Evolutionary conservation across 805 yeast species (phyloP).

Genomic region (Hanseniaspora thailandica): DNA sequence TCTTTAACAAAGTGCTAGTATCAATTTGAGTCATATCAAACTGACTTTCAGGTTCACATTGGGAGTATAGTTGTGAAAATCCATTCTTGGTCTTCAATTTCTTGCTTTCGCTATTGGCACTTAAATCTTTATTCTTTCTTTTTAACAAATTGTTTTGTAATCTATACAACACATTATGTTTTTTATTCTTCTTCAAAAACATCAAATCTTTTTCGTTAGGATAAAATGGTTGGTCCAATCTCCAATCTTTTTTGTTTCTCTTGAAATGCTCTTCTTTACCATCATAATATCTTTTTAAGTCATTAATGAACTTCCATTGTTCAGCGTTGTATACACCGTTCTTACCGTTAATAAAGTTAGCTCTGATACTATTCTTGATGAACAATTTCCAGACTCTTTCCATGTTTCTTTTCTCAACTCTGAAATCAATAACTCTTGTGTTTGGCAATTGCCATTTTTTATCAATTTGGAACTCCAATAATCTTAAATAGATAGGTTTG

Average conservation of each 20-base stretch:
- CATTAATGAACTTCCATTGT: conserved; percentile 14
- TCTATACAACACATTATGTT: neutral
- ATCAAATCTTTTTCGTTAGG: conserved; percentile 22
- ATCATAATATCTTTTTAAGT: conserved; percentile 6
- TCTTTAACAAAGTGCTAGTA: conserved; percentile 44
- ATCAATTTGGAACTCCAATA: conserved; percentile 53
- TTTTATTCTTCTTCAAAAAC: conserved; percentile 16
- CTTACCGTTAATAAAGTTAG: neutral
- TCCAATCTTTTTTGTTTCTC: conserved; percentile 11
- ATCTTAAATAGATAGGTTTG: conserved; percentile 42
- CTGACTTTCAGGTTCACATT: conserved; percentile 15
- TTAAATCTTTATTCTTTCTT: conserved; percentile 9
- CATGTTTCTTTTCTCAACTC: conserved; percentile 48
- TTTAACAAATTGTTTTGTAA: conserved; percentile 12
- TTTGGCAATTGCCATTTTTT: conserved; percentile 39
- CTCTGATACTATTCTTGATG: conserved; percentile 25
- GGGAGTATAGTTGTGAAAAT: neutral
- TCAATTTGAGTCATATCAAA: conserved; percentile 58
- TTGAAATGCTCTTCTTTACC: conserved; percentile 12
- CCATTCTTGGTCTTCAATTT: conserved; percentile 9
- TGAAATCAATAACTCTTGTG: conserved; percentile 32
- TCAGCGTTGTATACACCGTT: conserved; percentile 11
- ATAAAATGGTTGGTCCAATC: conserved; percentile 20
- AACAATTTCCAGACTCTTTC: conserved; percentile 43
- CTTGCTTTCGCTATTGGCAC: neutral